These are phyloP conservation scores for Tylopilus plumbeoviolaceoides DNA, from an alignment of 768 basidiomycete genomes.

Conservation along the genomic window DNA sequence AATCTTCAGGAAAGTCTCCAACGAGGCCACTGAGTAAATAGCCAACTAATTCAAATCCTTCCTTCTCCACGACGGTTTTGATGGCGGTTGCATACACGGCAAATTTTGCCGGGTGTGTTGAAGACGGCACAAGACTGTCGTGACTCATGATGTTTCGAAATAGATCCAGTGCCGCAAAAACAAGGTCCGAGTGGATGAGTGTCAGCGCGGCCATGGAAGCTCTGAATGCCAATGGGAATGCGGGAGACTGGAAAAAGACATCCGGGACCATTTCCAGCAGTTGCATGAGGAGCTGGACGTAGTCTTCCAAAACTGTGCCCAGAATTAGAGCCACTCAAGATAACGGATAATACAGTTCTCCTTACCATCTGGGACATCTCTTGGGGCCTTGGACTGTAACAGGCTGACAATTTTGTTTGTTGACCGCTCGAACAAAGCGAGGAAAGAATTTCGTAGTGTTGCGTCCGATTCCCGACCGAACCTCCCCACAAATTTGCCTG, in stretches of 20 bases:
- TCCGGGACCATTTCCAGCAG: slow-evolving; percentile 67
- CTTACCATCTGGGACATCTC: slow-evolving; percentile 87
- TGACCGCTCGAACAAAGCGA: slow-evolving; percentile 66
- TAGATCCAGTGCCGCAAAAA: slow-evolving; percentile 79
- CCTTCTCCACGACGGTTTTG: slow-evolving; percentile 55
- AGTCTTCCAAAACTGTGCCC: slow-evolving; percentile 85
- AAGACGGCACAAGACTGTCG: slow-evolving; percentile 54
- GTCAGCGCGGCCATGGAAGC: slow-evolving; percentile 75
- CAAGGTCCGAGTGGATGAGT: slow-evolving; percentile 76
- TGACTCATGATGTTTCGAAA: slow-evolving; percentile 74
- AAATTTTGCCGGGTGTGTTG: slow-evolving; percentile 55
- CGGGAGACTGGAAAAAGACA: slow-evolving; percentile 71
- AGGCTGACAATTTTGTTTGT: slow-evolving; percentile 67
- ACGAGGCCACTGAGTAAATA: slow-evolving; percentile 75
- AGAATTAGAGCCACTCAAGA: slow-evolving; percentile 2
- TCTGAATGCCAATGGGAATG: slow-evolving; percentile 75
- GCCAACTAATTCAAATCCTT: slow-evolving; percentile 68
- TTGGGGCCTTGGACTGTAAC: slow-evolving; percentile 62
- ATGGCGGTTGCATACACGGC: slow-evolving; percentile 61
- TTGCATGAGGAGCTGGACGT: slow-evolving; percentile 73
- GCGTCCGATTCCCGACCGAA: slow-evolving; percentile 68
- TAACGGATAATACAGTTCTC: slow-evolving; percentile 1
- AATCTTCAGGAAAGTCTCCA: slow-evolving; percentile 86
- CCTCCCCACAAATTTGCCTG: slow-evolving; percentile 75
- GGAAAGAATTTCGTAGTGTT: slow-evolving; percentile 52